A percentile compares a stretch with the other conserved stretches of the same genome.
Evolutionary conservation across 495 filamentous ascomycete genomes (phyloP).

Genomic region (Aspergillus panamensis): DNA sequence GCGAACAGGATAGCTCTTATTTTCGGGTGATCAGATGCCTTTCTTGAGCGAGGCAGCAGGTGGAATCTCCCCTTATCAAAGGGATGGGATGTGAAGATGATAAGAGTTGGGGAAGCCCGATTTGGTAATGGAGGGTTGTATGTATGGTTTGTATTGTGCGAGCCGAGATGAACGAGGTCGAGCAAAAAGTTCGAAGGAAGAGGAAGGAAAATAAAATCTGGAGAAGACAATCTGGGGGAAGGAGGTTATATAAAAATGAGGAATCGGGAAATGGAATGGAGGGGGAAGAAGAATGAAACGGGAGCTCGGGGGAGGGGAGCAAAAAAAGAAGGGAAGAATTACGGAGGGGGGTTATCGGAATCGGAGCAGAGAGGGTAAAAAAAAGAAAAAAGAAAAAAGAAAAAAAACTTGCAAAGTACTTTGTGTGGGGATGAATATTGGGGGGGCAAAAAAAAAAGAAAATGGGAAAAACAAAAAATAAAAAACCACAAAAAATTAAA

Average conservation of each 20-base stretch:
- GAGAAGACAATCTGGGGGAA: constrained; percentile 31
- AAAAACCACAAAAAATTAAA: constrained; percentile 15
- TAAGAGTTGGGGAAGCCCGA: constrained; percentile 10
- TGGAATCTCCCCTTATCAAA: constrained; percentile 14
- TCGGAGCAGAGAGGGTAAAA: constrained; percentile 24
- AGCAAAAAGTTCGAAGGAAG: constrained; percentile 15
- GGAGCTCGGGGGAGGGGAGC: constrained; percentile 36
- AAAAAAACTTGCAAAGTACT: constrained; percentile 20
- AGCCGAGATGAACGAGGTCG: constrained; percentile 14
- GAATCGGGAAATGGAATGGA: constrained; percentile 38
- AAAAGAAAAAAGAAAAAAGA: constrained; percentile 21
- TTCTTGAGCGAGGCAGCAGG: background rate
- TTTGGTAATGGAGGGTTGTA: constrained; percentile 10
- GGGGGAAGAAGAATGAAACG: constrained; percentile 37
- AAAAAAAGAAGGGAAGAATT: constrained; percentile 27
- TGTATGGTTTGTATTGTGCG: background rate
- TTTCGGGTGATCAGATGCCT: background rate
- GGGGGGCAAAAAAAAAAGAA: constrained; percentile 26
- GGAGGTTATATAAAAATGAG: constrained; percentile 26
- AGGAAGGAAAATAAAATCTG: constrained; percentile 24
- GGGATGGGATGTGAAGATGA: constrained; percentile 9
- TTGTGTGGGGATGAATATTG: constrained; percentile 29
- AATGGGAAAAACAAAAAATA: constrained; percentile 8
- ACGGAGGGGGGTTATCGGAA: constrained; percentile 34
- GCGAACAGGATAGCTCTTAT: too few relatives aligned